phyloP scores from a whole-genome alignment of 305 asterid genomes.

The Fraxinus greggii region DNA sequence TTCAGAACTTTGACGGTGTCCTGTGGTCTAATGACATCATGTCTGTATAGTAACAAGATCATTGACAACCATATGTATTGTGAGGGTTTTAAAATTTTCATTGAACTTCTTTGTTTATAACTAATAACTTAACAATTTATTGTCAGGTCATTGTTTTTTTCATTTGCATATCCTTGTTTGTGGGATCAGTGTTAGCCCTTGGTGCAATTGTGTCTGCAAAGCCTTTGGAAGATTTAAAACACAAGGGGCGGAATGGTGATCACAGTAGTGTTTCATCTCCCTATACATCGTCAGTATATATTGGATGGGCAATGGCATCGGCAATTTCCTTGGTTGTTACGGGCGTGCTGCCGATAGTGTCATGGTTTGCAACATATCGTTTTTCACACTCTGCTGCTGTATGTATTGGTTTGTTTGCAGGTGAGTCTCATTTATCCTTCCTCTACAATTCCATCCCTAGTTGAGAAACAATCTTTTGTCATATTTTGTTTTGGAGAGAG shows the following conservation, averaged over 20 bases:
- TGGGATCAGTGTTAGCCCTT: constrained; percentile 88
- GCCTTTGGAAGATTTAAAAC: constrained; percentile 88
- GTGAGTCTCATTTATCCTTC: constrained; percentile 35
- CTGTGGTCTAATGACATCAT: constrained; percentile 7
- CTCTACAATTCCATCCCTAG: background rate
- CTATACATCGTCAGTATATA: constrained; percentile 81
- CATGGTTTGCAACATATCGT: constrained; percentile 97
- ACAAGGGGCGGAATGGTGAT: constrained; percentile 73
- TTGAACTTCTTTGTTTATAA: background rate
- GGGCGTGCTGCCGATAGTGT: constrained; percentile 87
- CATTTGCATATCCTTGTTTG: constrained; percentile 69
- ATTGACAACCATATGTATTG: background rate
- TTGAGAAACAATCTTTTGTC: background rate
- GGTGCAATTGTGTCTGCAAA: constrained; percentile 95
- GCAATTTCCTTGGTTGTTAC: constrained; percentile 79
- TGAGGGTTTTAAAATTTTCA: background rate
- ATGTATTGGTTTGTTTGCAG: constrained; percentile 84
- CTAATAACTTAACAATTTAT: constrained; percentile 21
- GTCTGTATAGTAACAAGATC: background rate
- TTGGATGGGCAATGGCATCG: constrained; percentile 98
- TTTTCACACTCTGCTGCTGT: constrained; percentile 90
- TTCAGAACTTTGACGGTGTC: background rate
- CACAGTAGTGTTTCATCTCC: constrained; percentile 76
- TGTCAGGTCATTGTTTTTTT: constrained; percentile 76
- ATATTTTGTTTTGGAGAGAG: background rate